Evolutionary conservation across 2,329 filamentous ascomycete species (phyloP).

Genomic region (Aspergillus persii): DNA sequence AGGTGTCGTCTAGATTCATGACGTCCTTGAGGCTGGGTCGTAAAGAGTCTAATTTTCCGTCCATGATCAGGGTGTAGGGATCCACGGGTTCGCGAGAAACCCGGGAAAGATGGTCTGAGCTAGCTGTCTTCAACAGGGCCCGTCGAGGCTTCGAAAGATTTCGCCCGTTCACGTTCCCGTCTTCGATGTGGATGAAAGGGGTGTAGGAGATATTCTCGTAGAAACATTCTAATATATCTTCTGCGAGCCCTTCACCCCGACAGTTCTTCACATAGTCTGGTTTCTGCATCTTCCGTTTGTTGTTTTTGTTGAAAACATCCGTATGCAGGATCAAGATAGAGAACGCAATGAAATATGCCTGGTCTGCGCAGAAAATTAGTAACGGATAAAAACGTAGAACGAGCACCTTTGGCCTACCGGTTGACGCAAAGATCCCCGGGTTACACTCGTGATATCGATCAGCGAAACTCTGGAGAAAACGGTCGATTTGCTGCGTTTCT

Average conservation of each 20-base stretch:
- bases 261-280: slow-evolving; percentile 94
- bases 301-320: slow-evolving; percentile 99
- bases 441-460: slow-evolving; percentile 98
- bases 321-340: slow-evolving; percentile 95
- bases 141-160: slow-evolving; percentile 71
- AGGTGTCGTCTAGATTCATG: slow-evolving; percentile 88
- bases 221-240: slow-evolving; percentile 91
- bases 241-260: slow-evolving; percentile 83
- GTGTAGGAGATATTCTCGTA: slow-evolving; percentile 99
- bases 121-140: slow-evolving; percentile 64
- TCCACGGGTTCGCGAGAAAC: slow-evolving; percentile 82
- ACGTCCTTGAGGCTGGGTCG: slow-evolving; percentile 87
- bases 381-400: background rate
- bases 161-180: slow-evolving; percentile 71
- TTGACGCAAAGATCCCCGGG: slow-evolving; percentile 84
- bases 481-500: slow-evolving; percentile 96
- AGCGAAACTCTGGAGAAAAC: slow-evolving; percentile 88
- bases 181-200: slow-evolving; percentile 95
- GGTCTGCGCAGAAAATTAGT: slow-evolving; percentile 53
- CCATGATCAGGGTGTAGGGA: slow-evolving; percentile 90
- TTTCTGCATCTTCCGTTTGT: slow-evolving; percentile 99
- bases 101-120: slow-evolving; percentile 63
- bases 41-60: slow-evolving; percentile 78
- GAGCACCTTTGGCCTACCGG: slow-evolving; percentile 45
- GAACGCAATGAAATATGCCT: slow-evolving; percentile 98